Conservation (phyloP, 257 asterid genomes). For the Buddleja alternifolia region DNA sequence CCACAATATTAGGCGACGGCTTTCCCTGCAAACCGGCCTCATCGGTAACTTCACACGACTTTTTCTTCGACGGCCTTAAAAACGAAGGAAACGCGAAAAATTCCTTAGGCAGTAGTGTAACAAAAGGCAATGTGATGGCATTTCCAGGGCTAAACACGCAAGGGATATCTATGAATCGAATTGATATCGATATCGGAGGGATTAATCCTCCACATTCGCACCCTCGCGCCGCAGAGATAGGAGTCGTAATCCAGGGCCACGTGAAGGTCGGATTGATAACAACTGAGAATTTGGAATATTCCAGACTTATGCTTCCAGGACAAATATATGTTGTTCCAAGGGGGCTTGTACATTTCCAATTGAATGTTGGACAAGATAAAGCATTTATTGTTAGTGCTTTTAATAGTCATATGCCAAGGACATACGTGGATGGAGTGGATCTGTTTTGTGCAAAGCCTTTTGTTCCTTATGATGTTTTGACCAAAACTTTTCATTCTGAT, state of each 20-base stretch:
- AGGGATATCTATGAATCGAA: slow-evolving; percentile 65
- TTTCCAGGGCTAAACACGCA: slow-evolving; percentile 68
- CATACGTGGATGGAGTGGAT: slow-evolving; percentile 26
- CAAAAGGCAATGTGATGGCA: slow-evolving; percentile 37
- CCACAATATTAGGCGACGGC: slow-evolving; percentile 37
- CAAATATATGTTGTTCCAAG: slow-evolving; percentile 61
- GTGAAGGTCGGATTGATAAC: slow-evolving; percentile 57
- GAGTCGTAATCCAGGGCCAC: slow-evolving; percentile 50
- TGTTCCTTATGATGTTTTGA: slow-evolving; percentile 53
- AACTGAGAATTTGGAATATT: slow-evolving; percentile 37
- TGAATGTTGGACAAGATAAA: slow-evolving; percentile 55
- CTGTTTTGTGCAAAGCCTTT: slow-evolving; percentile 59
- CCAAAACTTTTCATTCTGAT: slow-evolving; percentile 4
- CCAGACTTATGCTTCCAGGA: slow-evolving; percentile 45
- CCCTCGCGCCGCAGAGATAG: slow-evolving; percentile 59
- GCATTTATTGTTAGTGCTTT: slow-evolving; percentile 55
- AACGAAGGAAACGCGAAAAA: slow-evolving; percentile 40
- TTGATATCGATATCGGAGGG: slow-evolving; percentile 50
- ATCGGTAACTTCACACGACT: slow-evolving; percentile 52
- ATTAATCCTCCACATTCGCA: slow-evolving; percentile 63
- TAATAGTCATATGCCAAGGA: slow-evolving; percentile 66
- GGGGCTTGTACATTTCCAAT: slow-evolving; percentile 62
- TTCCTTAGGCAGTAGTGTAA: slow-evolving; percentile 28
- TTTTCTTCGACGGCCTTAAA: slow-evolving; percentile 55
- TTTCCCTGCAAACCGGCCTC: slow-evolving; percentile 60